Conservation (phyloP, 2,329 filamentous ascomycete genomes). For the Ceratocystis huliohia region DNA sequence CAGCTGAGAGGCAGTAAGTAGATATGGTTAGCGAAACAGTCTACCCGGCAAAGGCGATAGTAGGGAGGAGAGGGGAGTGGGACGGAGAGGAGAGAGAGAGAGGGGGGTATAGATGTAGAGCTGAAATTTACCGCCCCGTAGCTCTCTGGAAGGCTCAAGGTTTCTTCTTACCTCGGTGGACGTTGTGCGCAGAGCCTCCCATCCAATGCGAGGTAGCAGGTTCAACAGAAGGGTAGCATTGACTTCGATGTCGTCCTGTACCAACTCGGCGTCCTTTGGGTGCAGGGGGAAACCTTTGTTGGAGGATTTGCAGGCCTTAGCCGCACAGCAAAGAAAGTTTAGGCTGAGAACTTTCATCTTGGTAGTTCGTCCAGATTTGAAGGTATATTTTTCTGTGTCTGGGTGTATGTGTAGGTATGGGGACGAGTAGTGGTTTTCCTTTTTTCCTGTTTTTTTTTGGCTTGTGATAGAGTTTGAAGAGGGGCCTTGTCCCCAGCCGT, state of each 20-base stretch:
- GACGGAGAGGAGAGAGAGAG: no score
- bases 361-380: neutral
- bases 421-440: slow-evolving; percentile 23
- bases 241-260: slow-evolving; percentile 67
- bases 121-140: no score
- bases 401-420: neutral
- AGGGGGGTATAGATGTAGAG: no score
- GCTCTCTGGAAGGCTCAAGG: no score
- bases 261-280: slow-evolving; percentile 81
- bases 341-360: slow-evolving; percentile 88
- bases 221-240: slow-evolving; percentile 73
- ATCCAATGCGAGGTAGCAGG: slow-evolving; percentile 77
- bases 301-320: slow-evolving; percentile 82
- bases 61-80: neutral
- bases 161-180: slow-evolving; percentile 54
- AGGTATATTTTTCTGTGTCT: neutral
- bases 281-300: slow-evolving; percentile 77
- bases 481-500: neutral
- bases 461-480: neutral
- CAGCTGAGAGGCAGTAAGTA: slow-evolving; percentile 40
- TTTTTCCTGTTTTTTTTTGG: slow-evolving; percentile 19
- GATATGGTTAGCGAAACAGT: neutral
- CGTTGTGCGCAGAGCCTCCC: slow-evolving; percentile 64
- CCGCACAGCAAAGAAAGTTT: slow-evolving; percentile 92
- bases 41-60: neutral